Base-by-base conservation (phyloP, 257 asterid species). In the Lavandula angustifolia region DNA sequence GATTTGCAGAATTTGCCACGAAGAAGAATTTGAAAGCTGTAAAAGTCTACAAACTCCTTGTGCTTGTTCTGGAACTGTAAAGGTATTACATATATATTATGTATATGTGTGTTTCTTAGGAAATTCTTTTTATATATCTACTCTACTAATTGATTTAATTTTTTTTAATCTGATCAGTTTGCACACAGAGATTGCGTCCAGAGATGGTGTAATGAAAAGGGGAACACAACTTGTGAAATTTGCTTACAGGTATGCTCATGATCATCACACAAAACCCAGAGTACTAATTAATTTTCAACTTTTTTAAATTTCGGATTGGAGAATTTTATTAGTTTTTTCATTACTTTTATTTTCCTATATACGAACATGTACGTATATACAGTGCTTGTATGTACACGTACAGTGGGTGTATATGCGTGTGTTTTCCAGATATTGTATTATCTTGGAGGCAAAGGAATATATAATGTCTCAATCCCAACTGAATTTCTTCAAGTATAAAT, bases 141-240 rank as follows among this genome's bases (percentile, higher is more conserved):
- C n/a, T n/a, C n/a, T n/a, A 46, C 29, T 14, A 2, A 10, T 14
- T 29, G 59, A 27, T 4, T 10, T 4, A 38, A 2, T 7, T 31
- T 1, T 5, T 34, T 60, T 9, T 35, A 3, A 13, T 52, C 62
- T 54, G 56, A 55, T 64, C 40, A 92, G 98, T 92, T 75, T 78
- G 98, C 97, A 0, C 98, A 92, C 70, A 82, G 98, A 71, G 95
- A 92, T 51, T 92, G 98, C 80, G 80, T 92, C 53, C 95, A 87
- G 90, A 89, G 91, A 78, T 92, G 98, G 98, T 92, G 98, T 69
- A 54, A 85, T 54, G 97, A 89, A 77, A 92, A 92, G 70, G 96
- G 98, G 43, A 82, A 89, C 67, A 84, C 91, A 33, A 73, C 69
- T 31, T 92, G 98, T 68, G 98, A 92, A 82, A 79, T 92, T 78